These are phyloP conservation scores for Lolium rigidum DNA, from an alignment of 176 grass and related monocot species.

Conservation along the genomic window DNA sequence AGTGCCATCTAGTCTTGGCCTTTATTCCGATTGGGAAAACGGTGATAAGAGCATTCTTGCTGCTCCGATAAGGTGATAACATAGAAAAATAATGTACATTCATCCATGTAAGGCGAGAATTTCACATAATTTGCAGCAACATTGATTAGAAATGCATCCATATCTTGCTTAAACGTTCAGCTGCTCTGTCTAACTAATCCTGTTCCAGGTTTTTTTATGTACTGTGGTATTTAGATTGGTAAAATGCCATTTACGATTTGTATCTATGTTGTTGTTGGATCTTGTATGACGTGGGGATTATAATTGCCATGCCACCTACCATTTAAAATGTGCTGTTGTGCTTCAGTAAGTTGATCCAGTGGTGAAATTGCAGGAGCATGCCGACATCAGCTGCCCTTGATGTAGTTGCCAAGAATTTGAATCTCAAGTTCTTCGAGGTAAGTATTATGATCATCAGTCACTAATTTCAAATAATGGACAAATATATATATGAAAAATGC, in stretches of 20 bases:
- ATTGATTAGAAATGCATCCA: background rate
- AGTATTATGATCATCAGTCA: slow-evolving; percentile 27
- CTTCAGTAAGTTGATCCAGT: slow-evolving; percentile 34
- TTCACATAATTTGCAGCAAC: slow-evolving; percentile 4
- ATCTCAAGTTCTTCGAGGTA: slow-evolving; percentile 99
- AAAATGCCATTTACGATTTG: background rate
- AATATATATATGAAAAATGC: slow-evolving; percentile 18
- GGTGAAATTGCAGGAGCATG: slow-evolving; percentile 88
- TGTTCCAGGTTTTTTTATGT: background rate
- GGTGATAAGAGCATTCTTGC: background rate
- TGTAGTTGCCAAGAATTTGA: slow-evolving; percentile 90
- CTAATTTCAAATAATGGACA: background rate
- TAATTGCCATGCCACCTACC: background rate
- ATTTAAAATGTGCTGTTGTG: background rate
- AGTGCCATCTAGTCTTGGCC: background rate
- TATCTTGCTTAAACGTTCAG: background rate
- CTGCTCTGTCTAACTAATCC: background rate
- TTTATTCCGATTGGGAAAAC: slow-evolving; percentile 15
- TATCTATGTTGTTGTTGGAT: background rate
- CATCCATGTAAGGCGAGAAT: background rate
- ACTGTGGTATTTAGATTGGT: background rate
- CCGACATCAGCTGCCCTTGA: slow-evolving; percentile 99
- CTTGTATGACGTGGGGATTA: background rate
- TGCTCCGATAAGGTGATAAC: background rate
- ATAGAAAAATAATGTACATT: background rate